Base-by-base conservation (phyloP, 2,329 filamentous ascomycete species). In the Clonostachys chloroleuca region DNA sequence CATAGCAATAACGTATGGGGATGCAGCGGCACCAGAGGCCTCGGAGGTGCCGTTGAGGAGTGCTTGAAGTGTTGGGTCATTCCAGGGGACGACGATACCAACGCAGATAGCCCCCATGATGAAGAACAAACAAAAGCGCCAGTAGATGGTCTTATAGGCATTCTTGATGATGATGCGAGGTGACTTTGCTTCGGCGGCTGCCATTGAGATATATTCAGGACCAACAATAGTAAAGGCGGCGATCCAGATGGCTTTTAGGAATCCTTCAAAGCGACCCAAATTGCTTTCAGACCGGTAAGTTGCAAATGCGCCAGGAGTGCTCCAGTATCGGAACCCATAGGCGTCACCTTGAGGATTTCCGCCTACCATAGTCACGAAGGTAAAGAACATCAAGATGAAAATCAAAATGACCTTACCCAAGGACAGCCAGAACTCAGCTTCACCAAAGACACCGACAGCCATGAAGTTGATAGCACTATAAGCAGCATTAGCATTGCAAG, bases 131-230 rank as follows among this genome's bases (percentile, higher is more conserved):
- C 83, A 83, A 34, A 90, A 70, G 43, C 87, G 83, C 63, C 85
- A 88, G 65, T 89, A 89, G 34, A 89, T 83, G 42, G 82, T 81
- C 53, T 87, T 88, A 67, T 80, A 87, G 2, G 86, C 86, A 49
- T 76, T 77, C 1, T 86, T 86, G 63, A 91, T 80, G 34, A 81
- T 77, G 20, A 66, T 64, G 40, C 84, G 76, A 3, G 84, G 84
- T 58, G 86, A 84, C 56, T 83, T 75, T n/a, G 83, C 78, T 63
- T 88, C 84, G 41, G 70, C 72, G 3, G 69, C 65, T 2, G 72
- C 67, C 44, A 81, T 75, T 33, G 73, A 68, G 51, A 87, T 80
- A 63, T 86, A 85, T 56, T 87, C 84, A 0, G 83, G 83, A 6
- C 83, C 84, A 13, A 80, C 78, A 51, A 87, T 80, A 34, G 81